A percentile compares a stretch with the other conserved stretches of the same genome.
phyloP scores from a whole-genome alignment of 495 filamentous ascomycete genomes.

The Daldinia caldariorum region DNA sequence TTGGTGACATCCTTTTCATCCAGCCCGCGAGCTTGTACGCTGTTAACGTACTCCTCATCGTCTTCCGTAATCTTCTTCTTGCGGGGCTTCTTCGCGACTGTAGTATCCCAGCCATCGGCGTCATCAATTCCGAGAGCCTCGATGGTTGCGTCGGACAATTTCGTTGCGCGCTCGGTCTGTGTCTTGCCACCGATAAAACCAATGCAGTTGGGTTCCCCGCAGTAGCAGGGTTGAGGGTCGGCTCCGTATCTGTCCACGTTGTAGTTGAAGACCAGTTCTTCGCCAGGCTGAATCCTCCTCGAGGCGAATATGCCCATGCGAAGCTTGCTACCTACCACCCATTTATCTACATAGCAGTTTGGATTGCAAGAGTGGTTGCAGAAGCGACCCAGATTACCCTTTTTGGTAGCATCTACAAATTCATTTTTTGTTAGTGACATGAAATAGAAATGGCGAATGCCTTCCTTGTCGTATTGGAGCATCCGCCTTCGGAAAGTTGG shows the following conservation, averaged over 20 bases:
- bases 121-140: slow-evolving; percentile 97
- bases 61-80: slow-evolving; percentile 95
- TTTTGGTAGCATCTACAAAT: slow-evolving; percentile 98
- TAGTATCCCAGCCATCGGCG: slow-evolving; percentile 88
- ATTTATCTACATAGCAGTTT: slow-evolving; percentile 99
- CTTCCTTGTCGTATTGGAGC: slow-evolving; percentile 90
- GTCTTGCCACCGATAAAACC: slow-evolving; percentile 98
- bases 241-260: slow-evolving; percentile 98
- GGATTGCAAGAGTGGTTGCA: slow-evolving; percentile 99
- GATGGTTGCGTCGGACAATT: slow-evolving; percentile 87
- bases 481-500: slow-evolving; percentile 84
- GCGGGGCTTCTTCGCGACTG: slow-evolving; percentile 84
- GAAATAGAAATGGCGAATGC: slow-evolving; percentile 99
- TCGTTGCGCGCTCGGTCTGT: slow-evolving; percentile 94
- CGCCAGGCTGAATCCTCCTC: slow-evolving; percentile 84
- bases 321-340: slow-evolving; percentile 97
- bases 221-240: slow-evolving; percentile 96
- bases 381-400: slow-evolving; percentile 94
- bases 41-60: slow-evolving; percentile 97
- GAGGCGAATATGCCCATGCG: slow-evolving; percentile 99
- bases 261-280: slow-evolving; percentile 99
- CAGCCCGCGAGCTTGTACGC: slow-evolving; percentile 81
- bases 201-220: slow-evolving; percentile 91
- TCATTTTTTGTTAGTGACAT: slow-evolving; percentile 98
- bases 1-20: slow-evolving; percentile 91